A percentile compares a stretch with the other conserved stretches of the same genome.
phyloP scores from a whole-genome alignment of 148 eudicot genomes.

The Fallopia convolvulus region DNA sequence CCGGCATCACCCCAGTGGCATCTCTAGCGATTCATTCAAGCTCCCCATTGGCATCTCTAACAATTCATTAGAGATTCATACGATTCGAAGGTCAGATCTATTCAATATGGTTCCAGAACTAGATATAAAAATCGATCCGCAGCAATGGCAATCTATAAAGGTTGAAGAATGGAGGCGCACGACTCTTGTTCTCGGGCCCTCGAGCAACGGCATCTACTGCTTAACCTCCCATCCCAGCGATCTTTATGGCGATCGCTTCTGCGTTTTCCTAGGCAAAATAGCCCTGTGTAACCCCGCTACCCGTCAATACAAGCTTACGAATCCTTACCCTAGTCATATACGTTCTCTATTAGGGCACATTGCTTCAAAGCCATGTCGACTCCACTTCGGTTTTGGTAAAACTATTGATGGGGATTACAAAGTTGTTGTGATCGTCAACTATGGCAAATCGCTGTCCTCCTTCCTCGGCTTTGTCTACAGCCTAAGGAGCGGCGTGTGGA shows the following conservation, averaged over 20 bases:
- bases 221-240: neutral
- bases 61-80: neutral
- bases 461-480: neutral
- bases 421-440: neutral
- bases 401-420: neutral
- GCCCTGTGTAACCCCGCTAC: neutral
- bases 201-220: neutral
- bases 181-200: too few species aligned
- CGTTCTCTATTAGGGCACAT: neutral
- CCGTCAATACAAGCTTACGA: neutral
- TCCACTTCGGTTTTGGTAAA: neutral
- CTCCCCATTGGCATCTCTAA: too few species aligned
- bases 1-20: neutral
- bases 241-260: too few species aligned
- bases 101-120: too few species aligned
- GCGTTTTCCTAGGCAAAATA: neutral
- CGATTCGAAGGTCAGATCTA: too few species aligned
- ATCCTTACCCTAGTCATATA: neutral
- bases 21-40: too few species aligned
- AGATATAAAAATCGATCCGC: too few species aligned
- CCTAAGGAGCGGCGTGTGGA: neutral
- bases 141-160: too few species aligned
- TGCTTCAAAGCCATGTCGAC: neutral
- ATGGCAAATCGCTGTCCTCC: neutral
- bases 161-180: too few species aligned